Conservation (phyloP, 495 filamentous ascomycete genomes). For the Cryomyces minteri region DNA sequence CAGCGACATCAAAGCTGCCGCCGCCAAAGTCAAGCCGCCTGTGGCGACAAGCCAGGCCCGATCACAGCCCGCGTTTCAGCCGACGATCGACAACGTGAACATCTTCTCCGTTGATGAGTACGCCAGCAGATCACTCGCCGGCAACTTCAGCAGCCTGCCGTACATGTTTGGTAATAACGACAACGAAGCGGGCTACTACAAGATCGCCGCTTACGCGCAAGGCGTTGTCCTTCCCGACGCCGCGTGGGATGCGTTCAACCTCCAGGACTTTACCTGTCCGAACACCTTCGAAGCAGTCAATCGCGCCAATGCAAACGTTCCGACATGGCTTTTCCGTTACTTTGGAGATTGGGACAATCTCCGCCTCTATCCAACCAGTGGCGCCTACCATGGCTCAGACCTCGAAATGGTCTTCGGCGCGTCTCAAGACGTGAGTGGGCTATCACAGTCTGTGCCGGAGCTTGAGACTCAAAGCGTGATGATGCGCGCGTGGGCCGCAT, state of each 20-base stretch:
- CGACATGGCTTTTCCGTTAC: conserved; percentile 34
- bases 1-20: conserved; percentile 17
- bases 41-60: neutral
- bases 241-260: conserved; percentile 23
- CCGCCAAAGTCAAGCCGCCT: neutral
- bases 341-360: conserved; percentile 30
- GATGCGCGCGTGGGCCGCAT: conserved; percentile 29
- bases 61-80: neutral
- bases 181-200: conserved; percentile 27
- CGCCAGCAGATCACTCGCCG: neutral
- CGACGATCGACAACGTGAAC: conserved; percentile 1
- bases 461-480: conserved; percentile 21
- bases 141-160: conserved; percentile 2
- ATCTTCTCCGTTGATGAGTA: conserved; percentile 4
- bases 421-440: conserved; percentile 18
- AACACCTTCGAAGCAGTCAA: conserved; percentile 18
- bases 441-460: conserved; percentile 15
- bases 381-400: conserved; percentile 30
- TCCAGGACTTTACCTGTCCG: conserved; percentile 28
- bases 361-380: conserved; percentile 24
- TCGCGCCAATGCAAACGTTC: conserved; percentile 15
- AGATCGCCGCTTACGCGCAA: conserved; percentile 15
- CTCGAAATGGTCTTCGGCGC: conserved; percentile 31
- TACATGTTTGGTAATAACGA: conserved; percentile 25
- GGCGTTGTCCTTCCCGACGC: conserved; percentile 11